Percentiles rank a stretch among this genome's conserved stretches.
phyloP scores from a whole-genome alignment of 768 basidiomycete species.

The Boletus rubescentipes region DNA sequence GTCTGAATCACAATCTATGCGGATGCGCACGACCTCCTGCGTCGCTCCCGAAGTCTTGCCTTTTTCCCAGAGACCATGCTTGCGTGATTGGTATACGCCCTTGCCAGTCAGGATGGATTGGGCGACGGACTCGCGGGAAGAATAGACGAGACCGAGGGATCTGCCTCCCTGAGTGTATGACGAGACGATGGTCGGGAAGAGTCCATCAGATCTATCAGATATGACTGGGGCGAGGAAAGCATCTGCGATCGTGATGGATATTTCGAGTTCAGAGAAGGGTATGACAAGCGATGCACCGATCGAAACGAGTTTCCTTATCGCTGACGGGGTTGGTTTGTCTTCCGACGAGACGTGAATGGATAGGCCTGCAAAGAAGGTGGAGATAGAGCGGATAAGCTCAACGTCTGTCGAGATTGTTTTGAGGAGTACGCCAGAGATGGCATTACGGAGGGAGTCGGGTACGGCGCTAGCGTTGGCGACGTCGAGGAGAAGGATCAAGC shows the following conservation, averaged over 20 bases:
- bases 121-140: constrained; percentile 79
- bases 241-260: constrained; percentile 73
- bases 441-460: constrained; percentile 68
- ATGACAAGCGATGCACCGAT: constrained; percentile 69
- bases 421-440: constrained; percentile 77
- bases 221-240: constrained; percentile 80
- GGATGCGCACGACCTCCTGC: constrained; percentile 81
- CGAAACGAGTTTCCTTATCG: constrained; percentile 58
- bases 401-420: constrained; percentile 71
- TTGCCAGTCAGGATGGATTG: constrained; percentile 87
- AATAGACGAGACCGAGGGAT: constrained; percentile 92
- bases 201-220: constrained; percentile 87
- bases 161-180: constrained; percentile 64
- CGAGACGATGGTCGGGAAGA: constrained; percentile 91
- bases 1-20: constrained; percentile 90
- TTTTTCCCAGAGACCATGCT: constrained; percentile 95
- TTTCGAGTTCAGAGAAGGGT: constrained; percentile 61
- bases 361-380: constrained; percentile 66
- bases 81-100: constrained; percentile 95
- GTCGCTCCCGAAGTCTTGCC: constrained; percentile 95
- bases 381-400: constrained; percentile 75
- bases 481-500: constrained; percentile 76
- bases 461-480: constrained; percentile 72
- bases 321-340: constrained; percentile 54
- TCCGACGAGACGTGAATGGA: constrained; percentile 60